Evolutionary conservation across 2,329 filamentous ascomycete species (phyloP).

Genomic region (Fusarium pseudonygamai): DNA sequence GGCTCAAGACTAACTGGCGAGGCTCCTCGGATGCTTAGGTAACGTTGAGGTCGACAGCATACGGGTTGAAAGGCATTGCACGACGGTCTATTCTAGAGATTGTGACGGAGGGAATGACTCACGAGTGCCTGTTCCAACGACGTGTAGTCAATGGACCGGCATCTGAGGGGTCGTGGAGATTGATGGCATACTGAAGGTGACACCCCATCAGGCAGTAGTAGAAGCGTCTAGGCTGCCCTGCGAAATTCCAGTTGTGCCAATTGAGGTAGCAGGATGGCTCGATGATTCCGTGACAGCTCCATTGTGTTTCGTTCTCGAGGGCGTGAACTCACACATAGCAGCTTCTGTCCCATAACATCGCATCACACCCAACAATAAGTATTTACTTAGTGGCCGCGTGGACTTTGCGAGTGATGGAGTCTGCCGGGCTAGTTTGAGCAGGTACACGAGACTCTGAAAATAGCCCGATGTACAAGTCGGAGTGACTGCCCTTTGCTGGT

Average conservation of each 20-base stretch:
- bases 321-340: rapidly evolving
- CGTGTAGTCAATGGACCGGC: rapidly evolving
- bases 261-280: background rate
- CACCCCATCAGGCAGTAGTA: background rate
- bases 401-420: background rate
- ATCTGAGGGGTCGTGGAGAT: rapidly evolving
- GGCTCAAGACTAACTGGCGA: background rate
- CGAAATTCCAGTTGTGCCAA: rapidly evolving
- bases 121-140: background rate
- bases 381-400: rapidly evolving
- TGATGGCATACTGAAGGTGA: background rate
- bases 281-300: background rate
- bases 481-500: background rate
- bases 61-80: background rate
- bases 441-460: background rate
- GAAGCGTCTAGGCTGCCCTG: background rate
- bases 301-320: background rate
- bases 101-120: too few species aligned
- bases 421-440: background rate
- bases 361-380: rapidly evolving
- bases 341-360: background rate
- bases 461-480: rapidly evolving
- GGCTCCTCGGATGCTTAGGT: background rate
- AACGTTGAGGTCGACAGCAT: background rate
- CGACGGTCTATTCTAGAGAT: rapidly evolving